Conservation (phyloP, 495 filamentous ascomycete genomes). For the Talaromyces trachyspermus region DNA sequence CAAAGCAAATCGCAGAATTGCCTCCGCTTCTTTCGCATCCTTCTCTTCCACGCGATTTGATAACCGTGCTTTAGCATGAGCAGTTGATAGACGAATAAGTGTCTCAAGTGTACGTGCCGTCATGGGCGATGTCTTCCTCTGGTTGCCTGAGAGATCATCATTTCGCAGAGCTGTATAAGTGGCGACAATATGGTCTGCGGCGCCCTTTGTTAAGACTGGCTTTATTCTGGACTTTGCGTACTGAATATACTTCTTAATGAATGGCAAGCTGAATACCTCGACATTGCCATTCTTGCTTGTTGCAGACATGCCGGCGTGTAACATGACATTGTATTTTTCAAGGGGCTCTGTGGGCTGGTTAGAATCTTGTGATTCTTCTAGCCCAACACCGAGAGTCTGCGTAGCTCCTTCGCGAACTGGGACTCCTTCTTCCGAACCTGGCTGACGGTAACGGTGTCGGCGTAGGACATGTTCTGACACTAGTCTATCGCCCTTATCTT, state of each 20-base stretch:
- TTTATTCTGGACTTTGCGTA: slow-evolving; percentile 92
- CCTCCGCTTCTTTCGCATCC: slow-evolving; percentile 82
- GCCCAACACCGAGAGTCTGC: slow-evolving; percentile 83
- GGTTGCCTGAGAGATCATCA: slow-evolving; percentile 90
- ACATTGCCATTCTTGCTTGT: slow-evolving; percentile 62
- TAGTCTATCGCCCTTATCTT: slow-evolving; percentile 81
- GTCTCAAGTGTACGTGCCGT: slow-evolving; percentile 97
- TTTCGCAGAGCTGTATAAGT: slow-evolving; percentile 94
- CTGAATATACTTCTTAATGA: slow-evolving; percentile 99
- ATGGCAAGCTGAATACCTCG: slow-evolving; percentile 94
- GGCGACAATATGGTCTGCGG: slow-evolving; percentile 82
- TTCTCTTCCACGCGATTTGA: slow-evolving; percentile 89
- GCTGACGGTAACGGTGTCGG: slow-evolving; percentile 94
- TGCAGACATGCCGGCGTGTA: slow-evolving; percentile 83
- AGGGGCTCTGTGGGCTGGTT: slow-evolving; percentile 79
- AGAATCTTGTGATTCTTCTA: slow-evolving; percentile 67
- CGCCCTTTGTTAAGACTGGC: slow-evolving; percentile 86
- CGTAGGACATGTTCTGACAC: slow-evolving; percentile 95
- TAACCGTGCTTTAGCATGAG: slow-evolving; percentile 88
- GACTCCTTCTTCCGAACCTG: slow-evolving; percentile 90
- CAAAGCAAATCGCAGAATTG: slow-evolving; percentile 87
- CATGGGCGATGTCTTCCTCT: slow-evolving; percentile 88
- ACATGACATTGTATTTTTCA: slow-evolving; percentile 93
- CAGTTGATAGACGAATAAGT: slow-evolving; percentile 91
- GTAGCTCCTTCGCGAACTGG: slow-evolving; percentile 83